Base-by-base conservation (phyloP, 129 eudicot genomes). In the Arctium lappa region DNA sequence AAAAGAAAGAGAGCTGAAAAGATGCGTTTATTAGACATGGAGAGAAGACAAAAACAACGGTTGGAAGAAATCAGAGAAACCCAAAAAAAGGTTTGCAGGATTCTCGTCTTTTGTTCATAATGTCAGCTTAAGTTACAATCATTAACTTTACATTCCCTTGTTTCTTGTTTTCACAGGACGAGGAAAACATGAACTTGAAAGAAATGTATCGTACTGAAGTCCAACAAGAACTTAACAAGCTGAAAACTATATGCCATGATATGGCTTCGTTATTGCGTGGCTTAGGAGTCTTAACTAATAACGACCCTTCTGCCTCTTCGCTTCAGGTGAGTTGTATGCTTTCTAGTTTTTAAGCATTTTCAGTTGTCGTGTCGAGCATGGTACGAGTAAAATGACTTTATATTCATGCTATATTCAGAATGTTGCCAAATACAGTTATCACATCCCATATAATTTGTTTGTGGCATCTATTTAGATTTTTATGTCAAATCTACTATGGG, bases 41-140 rank as follows among this genome's bases (percentile, higher is more conserved):
- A 93, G 73, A 93, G 84, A 89, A 93, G 99, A 82, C 97, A 93
- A 84, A 89, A 80, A 77, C 87, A 91, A 70, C 98, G 98, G 0
- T 76, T 95, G 30, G 93, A 91, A 85, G 98, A 95, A 89, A 86
- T 95, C 15, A 89, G 98, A 30, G 93, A 91, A 84, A 83, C 90
- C 60, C 89, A 90, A 82, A 89, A 92, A 86, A 82, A 88, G 98
- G 97, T 95, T 30, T 69, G 86, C 77, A 77, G 53, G 34, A 69
- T 34, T 46, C 46, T 73, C 13, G 7, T 72, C 66, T 42, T 53
- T 16, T 70, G n/a, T 75, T 74, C 80, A 38, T 68, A 18, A 37
- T 62, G 16, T 1, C 62, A 72, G 53, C 63, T 65, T 44, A 40
- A 29, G 5, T 4, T 34, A 22, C 69, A 27, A 33, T 79, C 5